Evolutionary conservation across 2,329 filamentous ascomycete species (phyloP), one percentile per base, ranked within the genome.

Genomic region (Alternaria alternata): DNA sequence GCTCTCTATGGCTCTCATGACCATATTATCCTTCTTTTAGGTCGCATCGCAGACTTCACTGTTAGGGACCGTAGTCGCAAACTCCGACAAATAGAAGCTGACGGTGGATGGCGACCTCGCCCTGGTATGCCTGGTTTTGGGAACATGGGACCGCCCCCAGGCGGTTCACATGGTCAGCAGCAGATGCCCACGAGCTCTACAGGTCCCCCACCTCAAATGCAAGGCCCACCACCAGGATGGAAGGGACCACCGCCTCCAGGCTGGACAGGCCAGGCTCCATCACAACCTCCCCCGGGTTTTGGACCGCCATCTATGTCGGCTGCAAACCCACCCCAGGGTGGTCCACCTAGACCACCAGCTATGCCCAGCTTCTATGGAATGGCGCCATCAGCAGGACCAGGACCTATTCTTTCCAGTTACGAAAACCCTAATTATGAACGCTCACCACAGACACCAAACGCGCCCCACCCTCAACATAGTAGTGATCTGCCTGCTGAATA

Each of bases 1-100:
- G 91, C 92, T 9, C 87, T 94, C 24, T 96, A 94, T 71, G 95
- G 93, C 39, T 93, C 93, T 0, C 93, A 92, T 66, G 95, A 99
- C 75, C 93, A 97, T 75, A 80, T 97, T 5, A 86, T 96, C 44
- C 84, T 98, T 4, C 81, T 98, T 1, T 84, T 97, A 24, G 93
- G 89, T 8, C 89, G 95, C 3, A 83, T 97, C 14, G 87, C 90
- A 54, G 88, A 91, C 67, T 98, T 97, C 76, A 86, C 90, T 2
- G 87, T 89, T 1, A 88, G 87, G 65, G 95, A 98, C 75, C 83
- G 93, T 16, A 84, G 86, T 43, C 86, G 95, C 54, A 99, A 99
- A 77, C 81, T 91, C 49, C 89, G 86, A 70, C 87, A 87, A 7
- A 84, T 89, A 58, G 86, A 87, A 67, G 80, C 82, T 38, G 86